Evolutionary conservation across 176 grass and related monocot genomes (phyloP).

Genomic region (Ensete glaucum): DNA sequence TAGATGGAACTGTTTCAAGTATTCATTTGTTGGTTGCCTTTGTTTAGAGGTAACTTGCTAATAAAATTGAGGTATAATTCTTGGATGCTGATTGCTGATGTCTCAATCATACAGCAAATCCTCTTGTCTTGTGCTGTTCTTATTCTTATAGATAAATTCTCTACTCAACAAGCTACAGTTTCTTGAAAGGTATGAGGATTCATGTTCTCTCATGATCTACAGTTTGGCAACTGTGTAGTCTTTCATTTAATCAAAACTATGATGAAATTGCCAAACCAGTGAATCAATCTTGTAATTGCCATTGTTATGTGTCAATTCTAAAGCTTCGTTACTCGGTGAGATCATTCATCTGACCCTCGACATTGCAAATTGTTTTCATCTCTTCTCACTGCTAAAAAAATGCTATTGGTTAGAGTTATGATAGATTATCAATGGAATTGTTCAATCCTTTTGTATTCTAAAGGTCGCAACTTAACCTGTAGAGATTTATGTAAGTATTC

Average conservation of each 20-base stretch:
- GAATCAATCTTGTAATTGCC: background rate
- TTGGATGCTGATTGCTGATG: slow-evolving; percentile 9
- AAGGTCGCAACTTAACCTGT: too few relatives aligned
- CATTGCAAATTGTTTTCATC: too few relatives aligned
- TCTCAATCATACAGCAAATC: too few relatives aligned
- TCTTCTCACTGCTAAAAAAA: too few relatives aligned
- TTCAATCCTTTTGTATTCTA: too few relatives aligned
- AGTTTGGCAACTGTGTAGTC: background rate
- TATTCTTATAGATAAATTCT: background rate
- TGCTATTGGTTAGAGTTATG: too few relatives aligned
- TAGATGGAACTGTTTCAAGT: slow-evolving; percentile 22
- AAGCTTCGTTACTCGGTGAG: background rate
- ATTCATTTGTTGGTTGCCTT: slow-evolving; percentile 46
- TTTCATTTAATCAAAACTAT: background rate
- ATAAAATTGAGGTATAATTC: slow-evolving; percentile 48
- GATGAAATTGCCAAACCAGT: background rate
- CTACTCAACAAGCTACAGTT: background rate
- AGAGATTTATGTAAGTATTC: too few relatives aligned
- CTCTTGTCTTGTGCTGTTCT: background rate
- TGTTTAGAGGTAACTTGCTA: slow-evolving; percentile 37
- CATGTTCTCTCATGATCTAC: background rate
- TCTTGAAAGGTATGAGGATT: background rate
- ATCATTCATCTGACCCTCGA: too few relatives aligned
- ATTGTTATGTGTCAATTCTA: background rate
- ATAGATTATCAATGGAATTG: too few relatives aligned